A percentile compares a stretch with the other conserved stretches of the same genome.
phyloP scores from a whole-genome alignment of 225 moss, liverwort and hornwort species.

The Asterella californica region DNA sequence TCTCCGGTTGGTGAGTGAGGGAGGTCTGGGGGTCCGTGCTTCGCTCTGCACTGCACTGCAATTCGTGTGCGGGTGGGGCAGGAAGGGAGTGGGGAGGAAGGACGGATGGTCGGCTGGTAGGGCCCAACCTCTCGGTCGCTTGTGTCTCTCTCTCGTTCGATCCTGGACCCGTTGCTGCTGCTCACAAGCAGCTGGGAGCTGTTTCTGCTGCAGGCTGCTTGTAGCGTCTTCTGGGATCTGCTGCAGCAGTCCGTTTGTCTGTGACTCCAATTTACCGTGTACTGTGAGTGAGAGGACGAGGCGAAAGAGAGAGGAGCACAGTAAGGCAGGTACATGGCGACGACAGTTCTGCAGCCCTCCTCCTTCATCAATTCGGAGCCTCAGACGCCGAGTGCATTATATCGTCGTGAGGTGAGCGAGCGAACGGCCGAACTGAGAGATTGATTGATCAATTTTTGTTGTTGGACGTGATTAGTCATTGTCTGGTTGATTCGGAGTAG shows the following conservation, averaged over 20 bases:
- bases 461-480: background rate
- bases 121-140: background rate
- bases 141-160: background rate
- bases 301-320: background rate
- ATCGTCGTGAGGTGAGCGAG: slow-evolving; percentile 27
- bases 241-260: slow-evolving; percentile 5
- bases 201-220: background rate
- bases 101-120: background rate
- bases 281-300: slow-evolving; percentile 5
- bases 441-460: background rate
- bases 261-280: background rate
- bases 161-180: too few relatives aligned
- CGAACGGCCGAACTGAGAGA: background rate
- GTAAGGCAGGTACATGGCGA: background rate
- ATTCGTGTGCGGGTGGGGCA: background rate
- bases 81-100: background rate
- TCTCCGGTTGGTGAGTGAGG: background rate
- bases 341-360: slow-evolving; percentile 18
- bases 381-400: slow-evolving; percentile 1
- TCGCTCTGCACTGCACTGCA: background rate
- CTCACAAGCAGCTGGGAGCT: background rate
- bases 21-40: too few relatives aligned
- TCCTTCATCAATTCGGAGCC: slow-evolving; percentile 17
- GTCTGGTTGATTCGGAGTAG: background rate
- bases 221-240: background rate